phyloP scores from a whole-genome alignment of 1,284 basidiomycete species.

The Abortiporus biennis region DNA sequence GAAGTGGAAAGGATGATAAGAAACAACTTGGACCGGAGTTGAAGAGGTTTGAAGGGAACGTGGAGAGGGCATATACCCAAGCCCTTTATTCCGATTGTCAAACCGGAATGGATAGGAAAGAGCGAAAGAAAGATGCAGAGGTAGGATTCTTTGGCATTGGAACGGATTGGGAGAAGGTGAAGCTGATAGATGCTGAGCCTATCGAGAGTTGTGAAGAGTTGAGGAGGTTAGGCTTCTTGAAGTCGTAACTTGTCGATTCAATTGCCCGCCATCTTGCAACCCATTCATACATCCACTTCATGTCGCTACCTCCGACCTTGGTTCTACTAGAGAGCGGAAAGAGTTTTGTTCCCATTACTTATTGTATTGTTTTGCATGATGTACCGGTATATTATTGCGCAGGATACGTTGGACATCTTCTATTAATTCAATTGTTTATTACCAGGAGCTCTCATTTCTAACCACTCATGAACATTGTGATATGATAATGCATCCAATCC shows the following conservation, averaged over 20 bases:
- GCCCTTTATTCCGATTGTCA: slow-evolving; percentile 70
- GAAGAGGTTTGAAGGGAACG: slow-evolving; percentile 53
- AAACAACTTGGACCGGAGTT: slow-evolving; percentile 29
- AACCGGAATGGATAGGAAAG: slow-evolving; percentile 52
- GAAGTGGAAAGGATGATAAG: slow-evolving; percentile 32
- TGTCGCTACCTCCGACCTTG: too few species aligned
- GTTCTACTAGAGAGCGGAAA: too few species aligned
- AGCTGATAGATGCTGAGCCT: slow-evolving; percentile 55
- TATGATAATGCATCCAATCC: too few species aligned
- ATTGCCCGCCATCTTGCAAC: not conserved
- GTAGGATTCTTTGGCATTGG: slow-evolving; percentile 86
- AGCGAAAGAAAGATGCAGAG: slow-evolving; percentile 66
- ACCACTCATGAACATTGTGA: too few species aligned
- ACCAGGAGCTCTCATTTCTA: too few species aligned
- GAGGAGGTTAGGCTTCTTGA: slow-evolving; percentile 46
- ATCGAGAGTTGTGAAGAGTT: slow-evolving; percentile 75
- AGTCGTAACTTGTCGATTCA: slow-evolving; percentile 14
- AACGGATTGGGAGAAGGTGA: slow-evolving; percentile 84
- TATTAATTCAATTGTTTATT: too few species aligned
- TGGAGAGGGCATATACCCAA: slow-evolving; percentile 71
- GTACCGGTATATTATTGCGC: not conserved
- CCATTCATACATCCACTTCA: not conserved
- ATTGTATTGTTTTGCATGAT: too few species aligned
- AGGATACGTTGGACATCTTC: too few species aligned
- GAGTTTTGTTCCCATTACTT: too few species aligned